These are phyloP conservation scores for Aspergillus alliaceus DNA, from an alignment of 2,329 filamentous ascomycete species.

Conservation along the genomic window DNA sequence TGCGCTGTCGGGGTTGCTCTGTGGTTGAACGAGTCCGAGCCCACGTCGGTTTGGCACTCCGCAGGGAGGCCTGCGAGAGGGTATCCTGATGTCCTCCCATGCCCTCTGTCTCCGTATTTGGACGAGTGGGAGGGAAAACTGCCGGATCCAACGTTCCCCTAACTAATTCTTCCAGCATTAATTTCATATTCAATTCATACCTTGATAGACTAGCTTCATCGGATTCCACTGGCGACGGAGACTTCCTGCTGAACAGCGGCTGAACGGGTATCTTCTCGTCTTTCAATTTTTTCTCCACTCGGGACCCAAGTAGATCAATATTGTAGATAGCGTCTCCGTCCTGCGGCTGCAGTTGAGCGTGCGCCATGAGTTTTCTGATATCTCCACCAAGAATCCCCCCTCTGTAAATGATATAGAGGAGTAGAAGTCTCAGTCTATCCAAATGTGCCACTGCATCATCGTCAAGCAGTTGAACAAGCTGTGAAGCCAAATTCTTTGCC, in stretches of 20 bases:
- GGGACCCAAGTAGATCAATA: conserved; percentile 77
- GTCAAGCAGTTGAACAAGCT: conserved; percentile 83
- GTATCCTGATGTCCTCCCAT: conserved; percentile 48
- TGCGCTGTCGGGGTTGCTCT: conserved; percentile 80
- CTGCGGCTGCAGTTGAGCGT: conserved; percentile 73
- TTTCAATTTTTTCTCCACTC: conserved; percentile 71
- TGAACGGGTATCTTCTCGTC: conserved; percentile 66
- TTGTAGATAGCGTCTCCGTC: conserved; percentile 72
- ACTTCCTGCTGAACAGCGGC: conserved; percentile 72
- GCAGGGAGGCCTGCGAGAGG: conserved; percentile 69
- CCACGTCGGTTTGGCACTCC: conserved; percentile 93
- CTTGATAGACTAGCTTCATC: conserved; percentile 86
- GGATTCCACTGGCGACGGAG: conserved; percentile 52
- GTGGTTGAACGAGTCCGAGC: conserved; percentile 74
- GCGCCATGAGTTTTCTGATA: conserved; percentile 77
- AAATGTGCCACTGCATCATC: conserved; percentile 70
- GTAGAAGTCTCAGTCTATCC: conserved; percentile 81
- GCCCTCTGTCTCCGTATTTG: conserved; percentile 55
- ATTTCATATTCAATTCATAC: conserved; percentile 77
- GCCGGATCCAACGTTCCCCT: conserved; percentile 66
- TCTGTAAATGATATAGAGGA: conserved; percentile 81
- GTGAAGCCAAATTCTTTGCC: conserved; percentile 83
- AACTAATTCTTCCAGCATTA: conserved; percentile 75
- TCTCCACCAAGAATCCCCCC: conserved; percentile 84
- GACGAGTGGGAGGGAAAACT: conserved; percentile 71